Evolutionary conservation across 2,329 filamentous ascomycete genomes (phyloP), one percentile per base, ranked within the genome.

Genomic region (Aspergillus versicolor): DNA sequence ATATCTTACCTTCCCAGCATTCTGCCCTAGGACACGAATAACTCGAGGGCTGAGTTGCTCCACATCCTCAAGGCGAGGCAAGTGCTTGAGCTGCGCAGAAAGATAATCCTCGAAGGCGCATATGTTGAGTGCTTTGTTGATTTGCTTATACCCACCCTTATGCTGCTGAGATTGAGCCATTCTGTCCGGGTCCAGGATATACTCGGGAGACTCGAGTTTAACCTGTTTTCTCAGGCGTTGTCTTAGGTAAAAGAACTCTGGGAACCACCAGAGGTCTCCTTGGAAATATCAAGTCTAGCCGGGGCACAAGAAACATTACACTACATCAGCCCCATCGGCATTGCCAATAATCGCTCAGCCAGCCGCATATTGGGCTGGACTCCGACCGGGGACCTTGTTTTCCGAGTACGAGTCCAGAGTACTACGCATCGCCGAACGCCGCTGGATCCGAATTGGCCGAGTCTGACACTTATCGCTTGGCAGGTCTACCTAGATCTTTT

Each of bases 91-190:
- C 57, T 82, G 79, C 1, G 61, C 63, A 7, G 72, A 65, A 2
- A 82, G 74, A 63, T 80, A 82, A 32, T 80, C 77, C 22, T 81
- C 75, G 58, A 81, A 82, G 8, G 73, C 77, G 62, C 77, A 77
- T 24, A 77, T 73, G 59, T 81, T 78, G 11, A 81, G 65, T 0
- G 74, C 61, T 54, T 80, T 79, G 72, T 81, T 81, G 62, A 81
- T 81, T 59, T 80, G 64, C 15, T 48, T 50, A 27, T 61, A 61
- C 8, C 58, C 58, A 5, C 58, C 58, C 51, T 53, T 43, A 22
- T 55, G 32, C 22, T 53, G 42, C 51, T 54, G 42, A 6, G 42
- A 34, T 21, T 54, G 51, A n/a, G 51, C 32, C 51, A 54, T 54
- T 38, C 19, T 46, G 37, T 17, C 41, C 24, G 40, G 27, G n/a